These are phyloP conservation scores for Aspergillus neotritici DNA, from an alignment of 2,329 filamentous ascomycete genomes.

Conservation along the genomic window DNA sequence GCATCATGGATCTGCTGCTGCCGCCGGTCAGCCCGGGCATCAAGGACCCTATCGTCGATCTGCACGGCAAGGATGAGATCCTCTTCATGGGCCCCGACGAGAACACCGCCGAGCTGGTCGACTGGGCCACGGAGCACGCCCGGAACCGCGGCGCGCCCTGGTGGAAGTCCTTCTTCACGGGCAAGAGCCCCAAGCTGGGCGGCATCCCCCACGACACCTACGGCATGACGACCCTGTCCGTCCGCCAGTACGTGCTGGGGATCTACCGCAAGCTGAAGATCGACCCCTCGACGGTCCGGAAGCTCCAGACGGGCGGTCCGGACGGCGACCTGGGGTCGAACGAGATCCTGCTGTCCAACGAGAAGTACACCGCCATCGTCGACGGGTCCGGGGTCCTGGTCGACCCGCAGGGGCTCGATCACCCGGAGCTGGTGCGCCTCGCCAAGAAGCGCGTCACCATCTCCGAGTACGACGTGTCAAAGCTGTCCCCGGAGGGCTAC, in stretches of 20 bases:
- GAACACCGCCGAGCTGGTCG: constrained; percentile 93
- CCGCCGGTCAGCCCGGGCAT: constrained; percentile 89
- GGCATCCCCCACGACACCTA: constrained; percentile 95
- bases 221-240: constrained; percentile 95
- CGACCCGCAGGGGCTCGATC: constrained; percentile 84
- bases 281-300: constrained; percentile 75
- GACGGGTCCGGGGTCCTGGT: constrained; percentile 93
- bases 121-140: constrained; percentile 98
- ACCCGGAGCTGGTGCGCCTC: constrained; percentile 72
- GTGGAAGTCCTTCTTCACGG: constrained; percentile 99
- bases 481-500: constrained; percentile 83
- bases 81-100: constrained; percentile 98
- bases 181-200: constrained; percentile 91
- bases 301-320: constrained; percentile 96
- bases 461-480: constrained; percentile 72
- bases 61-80: constrained; percentile 93
- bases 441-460: constrained; percentile 89
- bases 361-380: constrained; percentile 93
- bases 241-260: constrained; percentile 90
- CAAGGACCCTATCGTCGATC: constrained; percentile 96
- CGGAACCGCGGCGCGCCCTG: constrained; percentile 80
- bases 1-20: constrained; percentile 88
- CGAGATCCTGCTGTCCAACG: constrained; percentile 91
- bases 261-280: constrained; percentile 96
- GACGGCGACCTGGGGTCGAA: constrained; percentile 97